A percentile compares a stretch with the other conserved stretches of the same genome.
Evolutionary conservation across 176 grass and related monocot genomes (phyloP).

Genomic region (Aegilops umbellulata): DNA sequence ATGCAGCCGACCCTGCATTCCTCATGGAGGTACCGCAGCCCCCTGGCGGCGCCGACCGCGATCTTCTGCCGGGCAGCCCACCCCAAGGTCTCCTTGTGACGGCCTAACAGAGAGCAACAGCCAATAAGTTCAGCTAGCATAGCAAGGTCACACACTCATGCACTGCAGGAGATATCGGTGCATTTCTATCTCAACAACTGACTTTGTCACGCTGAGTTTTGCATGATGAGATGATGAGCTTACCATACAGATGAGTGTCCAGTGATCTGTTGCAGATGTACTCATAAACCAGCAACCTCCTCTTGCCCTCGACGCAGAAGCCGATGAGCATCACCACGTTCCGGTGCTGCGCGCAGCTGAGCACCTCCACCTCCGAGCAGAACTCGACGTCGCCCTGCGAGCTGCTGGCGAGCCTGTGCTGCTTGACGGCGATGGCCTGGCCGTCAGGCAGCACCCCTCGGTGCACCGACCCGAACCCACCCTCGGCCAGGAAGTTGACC

Average conservation of each 20-base stretch:
- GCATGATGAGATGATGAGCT: neutral
- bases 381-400: conserved; percentile 89
- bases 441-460: conserved; percentile 82
- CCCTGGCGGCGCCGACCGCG: conserved; percentile 85
- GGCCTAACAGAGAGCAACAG: conserved; percentile 41
- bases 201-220: neutral
- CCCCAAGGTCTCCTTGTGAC: conserved; percentile 54
- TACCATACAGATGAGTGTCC: conserved; percentile 94
- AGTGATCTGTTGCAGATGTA: conserved; percentile 95
- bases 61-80: conserved; percentile 93
- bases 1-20: conserved; percentile 97
- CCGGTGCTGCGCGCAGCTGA: conserved; percentile 94
- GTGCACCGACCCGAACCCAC: conserved; percentile 91
- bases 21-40: conserved; percentile 89
- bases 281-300: conserved; percentile 88
- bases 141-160: neutral
- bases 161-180: neutral
- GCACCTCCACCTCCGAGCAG: conserved; percentile 93
- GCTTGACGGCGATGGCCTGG: conserved; percentile 89
- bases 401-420: conserved; percentile 79
- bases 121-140: neutral
- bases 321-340: conserved; percentile 99
- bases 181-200: neutral
- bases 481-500: conserved; percentile 92
- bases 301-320: conserved; percentile 93